Conservation (phyloP, 1,284 basidiomycete species). For the Cryptococcus sp. region DNA sequence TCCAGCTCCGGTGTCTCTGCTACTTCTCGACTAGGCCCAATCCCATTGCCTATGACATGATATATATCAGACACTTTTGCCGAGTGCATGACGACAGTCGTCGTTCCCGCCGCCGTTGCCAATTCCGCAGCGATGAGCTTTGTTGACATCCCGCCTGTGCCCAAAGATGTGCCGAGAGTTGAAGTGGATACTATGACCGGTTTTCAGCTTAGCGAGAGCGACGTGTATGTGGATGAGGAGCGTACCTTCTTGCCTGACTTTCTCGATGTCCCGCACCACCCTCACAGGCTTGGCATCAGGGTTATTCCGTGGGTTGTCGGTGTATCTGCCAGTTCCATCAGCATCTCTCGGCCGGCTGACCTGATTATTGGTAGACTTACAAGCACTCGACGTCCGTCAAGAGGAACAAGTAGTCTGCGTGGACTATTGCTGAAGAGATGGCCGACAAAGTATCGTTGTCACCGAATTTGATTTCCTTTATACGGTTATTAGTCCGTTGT, state of each 20-base stretch:
- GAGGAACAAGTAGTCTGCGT: slow-evolving; percentile 95
- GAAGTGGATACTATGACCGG: slow-evolving; percentile 73
- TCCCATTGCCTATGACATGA: slow-evolving; percentile 68
- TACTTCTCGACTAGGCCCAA: slow-evolving; percentile 36
- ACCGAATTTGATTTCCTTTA: slow-evolving; percentile 97
- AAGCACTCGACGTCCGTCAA: slow-evolving; percentile 96
- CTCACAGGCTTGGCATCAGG: slow-evolving; percentile 77
- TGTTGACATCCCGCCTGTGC: slow-evolving; percentile 99
- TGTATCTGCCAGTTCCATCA: slow-evolving; percentile 60
- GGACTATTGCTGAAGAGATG: slow-evolving; percentile 93
- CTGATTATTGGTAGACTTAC: slow-evolving; percentile 59
- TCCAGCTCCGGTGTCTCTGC: slow-evolving; percentile 32
- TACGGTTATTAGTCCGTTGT: neutral
- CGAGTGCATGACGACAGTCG: slow-evolving; percentile 86
- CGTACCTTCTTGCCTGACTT: slow-evolving; percentile 76
- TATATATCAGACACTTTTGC: slow-evolving; percentile 77
- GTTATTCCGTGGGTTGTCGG: slow-evolving; percentile 89
- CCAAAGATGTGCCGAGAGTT: slow-evolving; percentile 87
- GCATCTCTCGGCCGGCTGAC: slow-evolving; percentile 57
- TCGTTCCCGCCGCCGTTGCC: slow-evolving; percentile 92
- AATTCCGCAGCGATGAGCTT: slow-evolving; percentile 98
- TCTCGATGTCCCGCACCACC: slow-evolving; percentile 77
- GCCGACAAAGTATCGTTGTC: slow-evolving; percentile 98
- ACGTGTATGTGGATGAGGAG: neutral
- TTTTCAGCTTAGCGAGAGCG: neutral